These are phyloP conservation scores for Phytophthora lateralis DNA, from an alignment of 352 stramenopile species.

Conservation along the genomic window DNA sequence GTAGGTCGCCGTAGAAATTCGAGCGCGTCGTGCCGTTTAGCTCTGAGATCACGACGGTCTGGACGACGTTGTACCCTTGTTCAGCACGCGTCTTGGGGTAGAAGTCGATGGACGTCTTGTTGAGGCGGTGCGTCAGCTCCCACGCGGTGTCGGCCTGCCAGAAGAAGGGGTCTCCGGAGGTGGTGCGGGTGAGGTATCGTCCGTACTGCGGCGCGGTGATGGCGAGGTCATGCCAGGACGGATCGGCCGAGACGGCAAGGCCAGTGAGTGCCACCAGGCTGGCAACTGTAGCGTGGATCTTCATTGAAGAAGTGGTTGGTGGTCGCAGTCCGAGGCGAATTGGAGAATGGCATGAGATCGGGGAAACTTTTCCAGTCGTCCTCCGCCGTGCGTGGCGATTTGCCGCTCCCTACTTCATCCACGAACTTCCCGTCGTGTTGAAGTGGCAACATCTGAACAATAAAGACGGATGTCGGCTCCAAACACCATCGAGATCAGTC, in stretches of 20 bases:
- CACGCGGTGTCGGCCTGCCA: constrained; percentile 36
- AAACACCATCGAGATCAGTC: neutral
- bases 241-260: neutral
- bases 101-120: constrained; percentile 39
- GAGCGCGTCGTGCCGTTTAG: constrained; percentile 27
- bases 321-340: neutral
- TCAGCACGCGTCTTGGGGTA: constrained; percentile 33
- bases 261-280: constrained; percentile 6
- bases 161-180: constrained; percentile 20
- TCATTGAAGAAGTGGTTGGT: constrained; percentile 2
- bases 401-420: neutral
- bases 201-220: constrained; percentile 21
- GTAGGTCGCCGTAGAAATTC: constrained; percentile 36
- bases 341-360: constrained; percentile 5
- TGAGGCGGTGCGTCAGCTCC: constrained; percentile 30
- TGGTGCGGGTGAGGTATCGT: constrained; percentile 25
- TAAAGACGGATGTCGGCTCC: neutral
- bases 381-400: neutral
- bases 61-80: constrained; percentile 35
- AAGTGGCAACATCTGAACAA: neutral
- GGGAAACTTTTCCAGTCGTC: neutral
- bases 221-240: constrained; percentile 22
- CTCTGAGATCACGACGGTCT: constrained; percentile 34
- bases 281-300: constrained; percentile 4
- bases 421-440: neutral